Evolutionary conservation across 225 moss, liverwort and hornwort species (phyloP).

Genomic region (Straminergon stramineum): DNA sequence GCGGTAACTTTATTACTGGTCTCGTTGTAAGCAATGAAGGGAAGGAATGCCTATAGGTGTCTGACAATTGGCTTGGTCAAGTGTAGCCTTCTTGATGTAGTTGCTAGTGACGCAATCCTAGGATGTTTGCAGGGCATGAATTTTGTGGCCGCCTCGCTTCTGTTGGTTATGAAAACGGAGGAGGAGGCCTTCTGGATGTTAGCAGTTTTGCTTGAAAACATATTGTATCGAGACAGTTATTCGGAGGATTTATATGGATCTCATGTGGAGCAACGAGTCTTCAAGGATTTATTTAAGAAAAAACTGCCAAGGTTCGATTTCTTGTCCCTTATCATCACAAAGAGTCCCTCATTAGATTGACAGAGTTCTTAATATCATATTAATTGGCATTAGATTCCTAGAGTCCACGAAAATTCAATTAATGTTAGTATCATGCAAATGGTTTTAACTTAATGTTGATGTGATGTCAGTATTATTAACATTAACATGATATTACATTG

Average conservation of each 20-base stretch:
- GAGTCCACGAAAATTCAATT: not conserved
- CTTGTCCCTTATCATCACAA: not conserved
- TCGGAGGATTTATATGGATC: constrained; percentile 86
- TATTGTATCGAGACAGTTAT: constrained; percentile 83
- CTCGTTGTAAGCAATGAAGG: not conserved
- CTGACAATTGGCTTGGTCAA: not conserved
- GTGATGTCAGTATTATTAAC: not conserved
- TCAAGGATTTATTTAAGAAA: constrained; percentile 85
- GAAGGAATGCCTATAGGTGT: not conserved
- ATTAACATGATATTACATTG: not conserved
- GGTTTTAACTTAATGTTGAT: not conserved
- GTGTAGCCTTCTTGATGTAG: not conserved
- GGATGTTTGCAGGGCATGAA: constrained; percentile 80
- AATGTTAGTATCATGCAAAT: not conserved
- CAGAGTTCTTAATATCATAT: not conserved
- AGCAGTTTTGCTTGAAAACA: constrained; percentile 76
- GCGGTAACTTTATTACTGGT: not conserved
- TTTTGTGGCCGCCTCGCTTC: constrained; percentile 71
- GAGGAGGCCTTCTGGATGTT: constrained; percentile 99
- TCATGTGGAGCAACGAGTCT: constrained; percentile 92
- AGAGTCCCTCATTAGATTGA: not conserved
- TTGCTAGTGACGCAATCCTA: constrained; percentile 4
- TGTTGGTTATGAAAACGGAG: constrained; percentile 95
- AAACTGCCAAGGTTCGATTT: constrained; percentile 69
- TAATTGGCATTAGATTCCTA: not conserved